Base-by-base conservation (phyloP, 768 basidiomycete genomes). In the Boletus patriciae region DNA sequence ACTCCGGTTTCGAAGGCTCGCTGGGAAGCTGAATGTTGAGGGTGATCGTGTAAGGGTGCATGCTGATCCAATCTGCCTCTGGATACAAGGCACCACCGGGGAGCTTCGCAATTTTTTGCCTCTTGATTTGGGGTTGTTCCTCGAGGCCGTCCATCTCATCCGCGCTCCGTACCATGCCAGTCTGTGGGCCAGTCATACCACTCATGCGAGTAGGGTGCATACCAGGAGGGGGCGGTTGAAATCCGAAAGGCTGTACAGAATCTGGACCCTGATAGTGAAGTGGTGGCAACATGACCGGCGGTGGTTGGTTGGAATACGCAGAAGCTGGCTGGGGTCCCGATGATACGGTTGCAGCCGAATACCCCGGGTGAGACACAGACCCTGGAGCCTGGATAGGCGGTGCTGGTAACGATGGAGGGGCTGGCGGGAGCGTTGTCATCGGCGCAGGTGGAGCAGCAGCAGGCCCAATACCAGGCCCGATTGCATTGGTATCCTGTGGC, bases 241-340 rank as follows among this genome's bases (percentile, higher is more conserved):
- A 90, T 12, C 90, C 87, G 65, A 90, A 92, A 6, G 89, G 86
- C 62, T 90, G 88, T 6, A 83, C 79, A 46, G 88, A 82, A 67
- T 88, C 85, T 60, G 86, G 76, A 45, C 87, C 89, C 73, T 90
- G 90, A 72, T 89, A 92, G 73, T 91, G 90, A 58, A 92, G 74
- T n/a, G 88, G 88, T 12, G 88, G 89, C 15, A 86, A 83, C 88
- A 92, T 90, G 34, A 91, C 88, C 8, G 89, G 89, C 2, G 76
- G 71, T 7, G 83, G 79, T 44, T 83, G 81, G 23, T 68, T 68
- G 37, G 82, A 77, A 65, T 83, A 87, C 52, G 81, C 77, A 0
- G 92, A 92, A 15, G 91, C 87, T 13, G 94, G 94, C 62, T 95
- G 94, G 8, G 95, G 95, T 11, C 88, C 94, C 12, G 94, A 93